Evolutionary conservation across 179 eudicot genomes (phyloP).

Genomic region (Drosera spatulata): DNA sequence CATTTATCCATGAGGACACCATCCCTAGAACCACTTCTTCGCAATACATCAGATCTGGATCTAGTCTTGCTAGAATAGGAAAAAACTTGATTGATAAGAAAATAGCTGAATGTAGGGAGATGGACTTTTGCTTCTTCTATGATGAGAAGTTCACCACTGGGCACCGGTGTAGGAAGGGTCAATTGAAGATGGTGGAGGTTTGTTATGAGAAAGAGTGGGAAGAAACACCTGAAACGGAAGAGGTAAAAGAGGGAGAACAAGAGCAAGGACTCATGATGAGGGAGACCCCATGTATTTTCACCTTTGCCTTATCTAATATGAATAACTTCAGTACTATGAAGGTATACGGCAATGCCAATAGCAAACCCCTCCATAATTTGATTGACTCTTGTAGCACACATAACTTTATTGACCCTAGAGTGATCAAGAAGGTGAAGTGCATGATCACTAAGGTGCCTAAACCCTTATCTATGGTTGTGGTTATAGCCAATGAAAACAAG

Average conservation of each 20-base stretch:
- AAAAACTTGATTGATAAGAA: not conserved
- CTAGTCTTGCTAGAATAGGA: not conserved
- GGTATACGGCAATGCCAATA: not conserved
- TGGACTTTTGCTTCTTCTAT: too few species aligned
- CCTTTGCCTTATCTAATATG: not conserved
- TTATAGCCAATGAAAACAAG: too few species aligned
- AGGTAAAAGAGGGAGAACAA: too few species aligned
- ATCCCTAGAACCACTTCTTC: too few species aligned
- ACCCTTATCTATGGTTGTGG: too few species aligned
- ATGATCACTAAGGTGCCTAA: not conserved
- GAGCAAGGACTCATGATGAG: too few species aligned
- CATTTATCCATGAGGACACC: too few species aligned
- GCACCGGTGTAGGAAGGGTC: too few species aligned
- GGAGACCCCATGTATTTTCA: too few species aligned
- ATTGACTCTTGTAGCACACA: constrained; percentile 1
- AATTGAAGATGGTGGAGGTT: not conserved
- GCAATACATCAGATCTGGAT: too few species aligned
- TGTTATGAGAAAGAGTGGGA: not conserved
- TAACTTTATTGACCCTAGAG: not conserved
- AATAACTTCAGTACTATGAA: constrained; percentile 1
- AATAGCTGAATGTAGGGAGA: not conserved
- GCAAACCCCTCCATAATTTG: not conserved
- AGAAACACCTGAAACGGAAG: not conserved
- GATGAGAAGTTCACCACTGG: too few species aligned
- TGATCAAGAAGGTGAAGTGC: not conserved